Conservation (phyloP, 2,329 filamentous ascomycete species). For the Monosporascus ibericus region DNA sequence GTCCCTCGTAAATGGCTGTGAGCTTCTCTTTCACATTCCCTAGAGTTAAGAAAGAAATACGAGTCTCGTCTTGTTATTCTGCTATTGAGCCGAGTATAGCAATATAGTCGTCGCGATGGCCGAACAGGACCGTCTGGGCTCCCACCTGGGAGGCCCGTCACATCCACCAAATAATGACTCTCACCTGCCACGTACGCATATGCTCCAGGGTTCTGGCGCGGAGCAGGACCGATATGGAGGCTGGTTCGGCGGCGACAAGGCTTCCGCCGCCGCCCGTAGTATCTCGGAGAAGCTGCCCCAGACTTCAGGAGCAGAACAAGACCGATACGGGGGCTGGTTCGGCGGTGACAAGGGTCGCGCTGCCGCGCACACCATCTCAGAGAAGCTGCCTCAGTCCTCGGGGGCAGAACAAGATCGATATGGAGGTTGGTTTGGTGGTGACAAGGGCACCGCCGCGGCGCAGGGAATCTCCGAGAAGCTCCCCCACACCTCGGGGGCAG, state of each 20-base stretch:
- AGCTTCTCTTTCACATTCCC: neutral
- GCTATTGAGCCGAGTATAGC: no score
- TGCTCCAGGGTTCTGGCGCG: constrained; percentile 9
- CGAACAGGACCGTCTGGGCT: constrained; percentile 12
- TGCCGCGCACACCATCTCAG: constrained; percentile 8
- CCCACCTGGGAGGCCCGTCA: constrained; percentile 6
- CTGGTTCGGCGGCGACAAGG: constrained; percentile 1
- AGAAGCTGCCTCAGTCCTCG: constrained; percentile 9
- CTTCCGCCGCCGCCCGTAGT: neutral
- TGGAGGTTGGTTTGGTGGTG: constrained; percentile 13
- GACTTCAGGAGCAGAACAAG: constrained; percentile 11
- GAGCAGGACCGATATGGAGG: constrained; percentile 16
- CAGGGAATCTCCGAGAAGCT: constrained; percentile 11
- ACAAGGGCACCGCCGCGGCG: constrained; percentile 12
- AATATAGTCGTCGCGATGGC: constrained; percentile 12
- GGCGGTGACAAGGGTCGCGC: constrained; percentile 13
- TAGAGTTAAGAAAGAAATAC: no score
- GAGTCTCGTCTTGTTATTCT: no score
- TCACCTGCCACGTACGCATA: neutral
- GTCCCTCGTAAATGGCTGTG: neutral
- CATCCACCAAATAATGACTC: constrained; percentile 1
- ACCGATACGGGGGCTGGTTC: constrained; percentile 8
- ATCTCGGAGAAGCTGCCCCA: constrained; percentile 3
- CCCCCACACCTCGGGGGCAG: constrained; percentile 11
- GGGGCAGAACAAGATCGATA: constrained; percentile 17